phyloP scores from a whole-genome alignment of 2,329 filamentous ascomycete genomes.

The Aspergillus quadrilineatus region DNA sequence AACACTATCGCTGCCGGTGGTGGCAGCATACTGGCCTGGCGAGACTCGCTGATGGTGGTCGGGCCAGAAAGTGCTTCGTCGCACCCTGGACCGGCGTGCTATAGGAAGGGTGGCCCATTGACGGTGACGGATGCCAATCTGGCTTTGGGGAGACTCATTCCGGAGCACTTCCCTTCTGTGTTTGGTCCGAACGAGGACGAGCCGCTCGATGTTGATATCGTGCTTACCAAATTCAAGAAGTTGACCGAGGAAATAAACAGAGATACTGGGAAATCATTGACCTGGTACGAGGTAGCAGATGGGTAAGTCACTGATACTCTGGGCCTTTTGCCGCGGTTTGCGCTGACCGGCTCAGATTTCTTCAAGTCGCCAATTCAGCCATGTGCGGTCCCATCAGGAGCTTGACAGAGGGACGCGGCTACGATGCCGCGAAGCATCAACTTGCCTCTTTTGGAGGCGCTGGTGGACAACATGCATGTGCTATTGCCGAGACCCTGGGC shows the following conservation, averaged over 20 bases:
- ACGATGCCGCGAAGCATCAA: slow-evolving; percentile 81
- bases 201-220: slow-evolving; percentile 73
- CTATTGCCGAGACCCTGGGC: slow-evolving; percentile 77
- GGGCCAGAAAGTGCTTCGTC: slow-evolving; percentile 89
- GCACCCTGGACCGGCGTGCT: slow-evolving; percentile 88
- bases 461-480: slow-evolving; percentile 88
- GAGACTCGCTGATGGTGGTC: slow-evolving; percentile 84
- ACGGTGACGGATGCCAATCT: slow-evolving; percentile 92
- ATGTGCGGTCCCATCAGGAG: slow-evolving; percentile 76
- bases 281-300: slow-evolving; percentile 62
- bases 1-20: slow-evolving; percentile 93
- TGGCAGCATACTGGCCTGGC: slow-evolving; percentile 69
- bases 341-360: no score
- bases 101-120: slow-evolving; percentile 84
- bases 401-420: slow-evolving; percentile 85
- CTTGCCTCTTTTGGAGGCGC: slow-evolving; percentile 87
- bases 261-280: slow-evolving; percentile 47
- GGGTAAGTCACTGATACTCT: no score
- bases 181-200: slow-evolving; percentile 89
- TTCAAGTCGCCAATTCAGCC: slow-evolving; percentile 85
- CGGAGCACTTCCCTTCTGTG: slow-evolving; percentile 93
- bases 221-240: slow-evolving; percentile 44
- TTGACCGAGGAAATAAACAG: not conserved
- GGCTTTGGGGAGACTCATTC: slow-evolving; percentile 78
- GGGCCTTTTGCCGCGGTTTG: no score